phyloP scores from a whole-genome alignment of 2,329 filamentous ascomycete genomes.

The Hymenoscyphus fraxineus region DNA sequence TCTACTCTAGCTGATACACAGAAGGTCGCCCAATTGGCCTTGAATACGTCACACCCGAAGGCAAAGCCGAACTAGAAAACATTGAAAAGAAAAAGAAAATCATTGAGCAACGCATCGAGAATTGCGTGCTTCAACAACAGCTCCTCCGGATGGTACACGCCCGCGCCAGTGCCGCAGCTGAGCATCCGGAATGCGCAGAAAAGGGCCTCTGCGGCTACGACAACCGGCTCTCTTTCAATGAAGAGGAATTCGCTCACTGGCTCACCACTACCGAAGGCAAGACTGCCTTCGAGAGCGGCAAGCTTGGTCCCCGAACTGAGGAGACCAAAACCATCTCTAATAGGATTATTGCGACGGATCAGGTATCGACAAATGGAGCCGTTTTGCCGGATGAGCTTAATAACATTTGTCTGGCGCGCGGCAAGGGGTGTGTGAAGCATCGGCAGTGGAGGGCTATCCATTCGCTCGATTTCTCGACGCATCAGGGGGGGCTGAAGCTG shows the following conservation, averaged over 20 bases:
- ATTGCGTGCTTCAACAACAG: conserved; percentile 21
- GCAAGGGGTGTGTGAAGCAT: conserved; percentile 28
- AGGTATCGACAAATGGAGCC: conserved; percentile 12
- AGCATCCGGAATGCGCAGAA: conserved; percentile 21
- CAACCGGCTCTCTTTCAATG: conserved; percentile 31
- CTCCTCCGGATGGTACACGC: conserved; percentile 29
- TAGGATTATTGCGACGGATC: conserved; percentile 20
- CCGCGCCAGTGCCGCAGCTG: conserved; percentile 23
- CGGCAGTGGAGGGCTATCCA: conserved; percentile 28
- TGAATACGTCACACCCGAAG: conserved; percentile 29
- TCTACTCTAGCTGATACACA: conserved; percentile 5
- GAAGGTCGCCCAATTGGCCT: conserved; percentile 27
- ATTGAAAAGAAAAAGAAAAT: conserved; percentile 22
- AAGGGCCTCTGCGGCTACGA: conserved; percentile 33
- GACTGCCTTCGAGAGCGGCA: conserved; percentile 23
- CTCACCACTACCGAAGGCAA: conserved; percentile 26
- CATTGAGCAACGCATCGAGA: conserved; percentile 22
- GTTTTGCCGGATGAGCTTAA: conserved; percentile 23
- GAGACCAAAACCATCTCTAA: conserved; percentile 24
- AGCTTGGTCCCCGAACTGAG: conserved; percentile 30
- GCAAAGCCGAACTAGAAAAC: conserved; percentile 22
- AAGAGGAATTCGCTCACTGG: conserved; percentile 29
- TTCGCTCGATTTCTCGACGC: conserved; percentile 20
- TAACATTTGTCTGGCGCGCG: conserved; percentile 28
- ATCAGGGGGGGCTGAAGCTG: conserved; percentile 17